Conservation (phyloP, 208 protist species). For the Leishmania arabica region DNA sequence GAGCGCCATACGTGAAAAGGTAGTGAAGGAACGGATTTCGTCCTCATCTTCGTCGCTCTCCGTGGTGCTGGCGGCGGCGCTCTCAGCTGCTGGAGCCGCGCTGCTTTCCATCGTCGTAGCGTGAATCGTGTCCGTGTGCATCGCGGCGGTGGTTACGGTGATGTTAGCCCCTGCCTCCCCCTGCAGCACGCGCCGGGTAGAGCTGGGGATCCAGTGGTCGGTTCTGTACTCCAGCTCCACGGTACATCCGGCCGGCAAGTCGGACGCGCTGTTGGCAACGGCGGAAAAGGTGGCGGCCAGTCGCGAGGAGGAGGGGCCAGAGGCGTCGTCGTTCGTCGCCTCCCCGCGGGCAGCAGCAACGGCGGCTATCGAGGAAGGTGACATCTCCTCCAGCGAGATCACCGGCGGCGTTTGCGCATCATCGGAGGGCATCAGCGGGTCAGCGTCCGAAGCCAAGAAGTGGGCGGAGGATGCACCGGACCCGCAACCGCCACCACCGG, state of each 20-base stretch:
- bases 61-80: conserved; percentile 7
- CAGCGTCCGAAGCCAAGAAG: background rate
- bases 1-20: conserved; percentile 34
- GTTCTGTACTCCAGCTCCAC: conserved; percentile 28
- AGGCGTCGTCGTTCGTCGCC: background rate
- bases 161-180: conserved; percentile 3
- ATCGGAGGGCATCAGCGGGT: background rate
- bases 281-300: background rate
- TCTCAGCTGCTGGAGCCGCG: background rate
- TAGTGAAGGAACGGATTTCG: conserved; percentile 22
- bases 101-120: background rate
- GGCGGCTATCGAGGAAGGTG: background rate
- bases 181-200: conserved; percentile 3
- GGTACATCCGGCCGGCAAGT: conserved; percentile 14
- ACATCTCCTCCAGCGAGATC: conserved; percentile 26
- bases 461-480: background rate
- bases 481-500: background rate
- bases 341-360: background rate
- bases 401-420: conserved; percentile 3
- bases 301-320: background rate
- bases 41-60: conserved; percentile 20
- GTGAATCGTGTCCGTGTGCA: background rate
- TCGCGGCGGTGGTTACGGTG: conserved; percentile 3
- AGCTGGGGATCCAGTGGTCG: conserved; percentile 19
- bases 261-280: background rate